Evolutionary conservation across 495 filamentous ascomycete genomes (phyloP), one percentile per base, ranked within the genome.

Genomic region (Parmelia sp.): DNA sequence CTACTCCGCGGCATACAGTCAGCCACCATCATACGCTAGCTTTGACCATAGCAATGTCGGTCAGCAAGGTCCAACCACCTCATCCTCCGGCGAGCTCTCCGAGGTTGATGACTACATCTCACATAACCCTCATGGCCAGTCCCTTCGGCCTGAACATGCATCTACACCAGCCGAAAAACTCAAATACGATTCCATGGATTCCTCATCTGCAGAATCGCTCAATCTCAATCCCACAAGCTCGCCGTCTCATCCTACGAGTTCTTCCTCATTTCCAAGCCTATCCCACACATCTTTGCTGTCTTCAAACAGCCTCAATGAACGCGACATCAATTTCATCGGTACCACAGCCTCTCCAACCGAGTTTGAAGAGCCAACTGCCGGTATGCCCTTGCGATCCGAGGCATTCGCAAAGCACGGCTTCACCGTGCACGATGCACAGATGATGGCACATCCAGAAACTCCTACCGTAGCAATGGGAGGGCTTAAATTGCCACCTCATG

Each of bases 51-150:
- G 71, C 55, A 78, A 78, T 64, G 75, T 78, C 29, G 80, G 80
- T 62, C 80, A 80, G 57, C 77, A 83, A 57, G 83, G 80, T 9
- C 76, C 86, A 62, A 73, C 83, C 10, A 87, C 87, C 3, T 90
- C 88, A 5, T 91, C 86, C 12, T 90, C 88, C 3, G 88, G 88
- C 37, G 88, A 90, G 65, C 83, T 88, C 36, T 91, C 88, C 19
- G 88, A 91, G 73, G 83, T 83, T 19, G 88, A 89, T 60, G 89
- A 92, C 57, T 80, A 81, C 69, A 69, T 77, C 55, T 73, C 80
- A n/a, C 66, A 62, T n/a, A 55, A 56, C 33, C 36, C 44, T 35
- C 64, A 23, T 45, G 57, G 51, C 23, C 45, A 58, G 47, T 29
- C 44, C 21, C 58, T 65, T 21, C 55, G 66, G 33, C 66, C 63